Percentiles rank a stretch among this genome's conserved stretches.
phyloP scores from a whole-genome alignment of 75 land plant genomes.

The Azolla pinnata region DNA sequence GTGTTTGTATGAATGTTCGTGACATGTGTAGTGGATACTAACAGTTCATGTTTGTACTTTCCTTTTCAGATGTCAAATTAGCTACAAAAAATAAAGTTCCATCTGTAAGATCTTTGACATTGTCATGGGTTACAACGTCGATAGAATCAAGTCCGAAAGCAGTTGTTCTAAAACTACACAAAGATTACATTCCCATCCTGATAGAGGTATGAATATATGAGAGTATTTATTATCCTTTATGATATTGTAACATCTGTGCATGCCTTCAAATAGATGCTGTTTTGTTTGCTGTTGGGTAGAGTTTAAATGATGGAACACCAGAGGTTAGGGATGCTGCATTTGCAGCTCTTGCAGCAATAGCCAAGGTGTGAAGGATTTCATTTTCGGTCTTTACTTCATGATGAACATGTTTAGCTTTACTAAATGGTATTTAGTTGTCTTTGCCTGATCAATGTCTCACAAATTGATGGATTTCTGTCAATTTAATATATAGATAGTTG shows the following conservation, averaged over 20 bases:
- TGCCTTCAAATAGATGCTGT: background rate
- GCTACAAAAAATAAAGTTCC: slow-evolving; percentile 98
- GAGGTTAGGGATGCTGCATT: slow-evolving; percentile 98
- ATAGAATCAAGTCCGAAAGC: slow-evolving; percentile 85
- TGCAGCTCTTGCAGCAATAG: slow-evolving; percentile 85
- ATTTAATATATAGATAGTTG: slow-evolving; percentile 50
- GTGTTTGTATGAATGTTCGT: too few relatives aligned
- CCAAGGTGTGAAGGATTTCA: slow-evolving; percentile 52
- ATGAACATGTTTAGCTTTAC: too few relatives aligned
- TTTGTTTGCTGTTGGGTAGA: slow-evolving; percentile 26
- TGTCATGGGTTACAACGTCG: slow-evolving; percentile 85
- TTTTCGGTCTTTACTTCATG: background rate
- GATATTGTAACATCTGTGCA: background rate
- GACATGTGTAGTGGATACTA: too few relatives aligned
- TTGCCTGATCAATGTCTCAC: too few relatives aligned
- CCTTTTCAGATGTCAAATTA: slow-evolving; percentile 85
- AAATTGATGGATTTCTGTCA: background rate
- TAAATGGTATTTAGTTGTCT: too few relatives aligned
- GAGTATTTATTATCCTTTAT: background rate
- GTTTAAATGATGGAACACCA: slow-evolving; percentile 96
- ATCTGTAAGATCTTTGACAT: slow-evolving; percentile 73
- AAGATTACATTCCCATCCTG: slow-evolving; percentile 91
- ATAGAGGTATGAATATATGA: slow-evolving; percentile 89
- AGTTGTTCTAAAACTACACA: slow-evolving; percentile 78
- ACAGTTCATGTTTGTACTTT: too few relatives aligned